A percentile compares a stretch with the other conserved stretches of the same genome.
phyloP scores from a whole-genome alignment of 495 filamentous ascomycete species.

The Aspergillus saccharolyticus region DNA sequence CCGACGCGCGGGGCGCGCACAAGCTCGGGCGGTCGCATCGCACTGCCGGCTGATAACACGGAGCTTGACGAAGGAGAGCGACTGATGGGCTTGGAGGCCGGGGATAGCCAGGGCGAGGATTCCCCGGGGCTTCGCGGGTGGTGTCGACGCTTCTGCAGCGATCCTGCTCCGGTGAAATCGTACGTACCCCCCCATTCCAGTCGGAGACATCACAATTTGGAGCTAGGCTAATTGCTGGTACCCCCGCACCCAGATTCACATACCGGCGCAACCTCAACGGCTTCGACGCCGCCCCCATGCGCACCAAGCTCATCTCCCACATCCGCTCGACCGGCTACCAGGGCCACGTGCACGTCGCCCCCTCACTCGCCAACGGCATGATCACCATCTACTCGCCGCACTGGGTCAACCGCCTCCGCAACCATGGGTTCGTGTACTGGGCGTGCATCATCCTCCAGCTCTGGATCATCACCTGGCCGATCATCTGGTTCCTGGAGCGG shows the following conservation, averaged over 20 bases:
- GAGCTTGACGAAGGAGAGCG: constrained; percentile 8
- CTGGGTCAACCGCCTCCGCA: constrained; percentile 41
- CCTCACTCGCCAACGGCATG: constrained; percentile 22
- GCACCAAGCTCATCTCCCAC: constrained; percentile 32
- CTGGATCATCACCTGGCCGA: constrained; percentile 42
- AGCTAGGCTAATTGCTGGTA: too few species aligned
- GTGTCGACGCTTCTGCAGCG: constrained; percentile 38
- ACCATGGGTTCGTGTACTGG: constrained; percentile 36
- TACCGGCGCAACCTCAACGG: constrained; percentile 29
- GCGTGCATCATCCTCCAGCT: constrained; percentile 37
- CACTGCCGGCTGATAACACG: constrained; percentile 1
- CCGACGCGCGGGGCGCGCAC: constrained; percentile 11
- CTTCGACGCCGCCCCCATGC: constrained; percentile 29
- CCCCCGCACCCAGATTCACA: constrained; percentile 43
- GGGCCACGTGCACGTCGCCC: constrained; percentile 26
- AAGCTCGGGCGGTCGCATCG: constrained; percentile 14
- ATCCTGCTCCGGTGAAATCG: constrained; percentile 39
- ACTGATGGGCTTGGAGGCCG: constrained; percentile 3
- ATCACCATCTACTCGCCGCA: constrained; percentile 44
- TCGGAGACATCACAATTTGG: too few species aligned
- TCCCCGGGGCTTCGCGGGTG: constrained; percentile 25
- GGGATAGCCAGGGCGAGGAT: constrained; percentile 10
- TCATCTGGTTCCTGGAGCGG: constrained; percentile 39
- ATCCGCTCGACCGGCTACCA: constrained; percentile 41
- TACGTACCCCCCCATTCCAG: too few species aligned